Conservation (phyloP, 345 rosid species). For the Crucihimalaya himalaica region DNA sequence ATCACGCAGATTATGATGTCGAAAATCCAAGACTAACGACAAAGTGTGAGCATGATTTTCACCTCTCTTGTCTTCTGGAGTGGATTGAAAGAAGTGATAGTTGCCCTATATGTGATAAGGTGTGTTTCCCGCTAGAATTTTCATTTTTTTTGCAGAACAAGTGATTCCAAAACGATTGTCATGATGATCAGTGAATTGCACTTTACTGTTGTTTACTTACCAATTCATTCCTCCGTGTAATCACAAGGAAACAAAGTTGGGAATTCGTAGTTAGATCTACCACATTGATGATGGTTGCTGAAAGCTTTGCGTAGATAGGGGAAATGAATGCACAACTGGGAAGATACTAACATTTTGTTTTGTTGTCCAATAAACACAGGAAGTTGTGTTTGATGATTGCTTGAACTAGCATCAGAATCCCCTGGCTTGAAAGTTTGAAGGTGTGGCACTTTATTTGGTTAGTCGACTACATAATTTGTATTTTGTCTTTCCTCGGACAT, state of each 20-base stretch:
- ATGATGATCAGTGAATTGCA: neutral
- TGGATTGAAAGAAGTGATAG: constrained; percentile 92
- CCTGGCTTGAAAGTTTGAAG: constrained; percentile 20
- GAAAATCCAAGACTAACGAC: constrained; percentile 85
- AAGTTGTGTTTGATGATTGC: constrained; percentile 28
- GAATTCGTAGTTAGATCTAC: neutral
- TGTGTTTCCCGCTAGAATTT: constrained; percentile 29
- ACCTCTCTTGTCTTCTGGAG: constrained; percentile 82
- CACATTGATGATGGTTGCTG: constrained; percentile 5
- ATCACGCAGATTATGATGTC: constrained; percentile 64
- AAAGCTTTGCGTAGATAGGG: neutral
- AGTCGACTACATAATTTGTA: constrained; percentile 18
- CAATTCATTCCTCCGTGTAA: too few species aligned
- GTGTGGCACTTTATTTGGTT: constrained; percentile 9
- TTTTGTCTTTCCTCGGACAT: neutral
- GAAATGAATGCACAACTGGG: neutral
- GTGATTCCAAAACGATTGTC: neutral
- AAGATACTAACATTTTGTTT: neutral
- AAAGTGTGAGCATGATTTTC: constrained; percentile 82
- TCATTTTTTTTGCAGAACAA: neutral
- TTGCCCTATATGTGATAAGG: constrained; percentile 94
- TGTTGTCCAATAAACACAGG: constrained; percentile 18
- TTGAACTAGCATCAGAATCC: constrained; percentile 26
- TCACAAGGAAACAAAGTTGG: neutral
- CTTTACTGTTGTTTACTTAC: neutral